These are phyloP conservation scores for Sporothrix phasma DNA, from an alignment of 2,329 filamentous ascomycete genomes.

Conservation along the genomic window DNA sequence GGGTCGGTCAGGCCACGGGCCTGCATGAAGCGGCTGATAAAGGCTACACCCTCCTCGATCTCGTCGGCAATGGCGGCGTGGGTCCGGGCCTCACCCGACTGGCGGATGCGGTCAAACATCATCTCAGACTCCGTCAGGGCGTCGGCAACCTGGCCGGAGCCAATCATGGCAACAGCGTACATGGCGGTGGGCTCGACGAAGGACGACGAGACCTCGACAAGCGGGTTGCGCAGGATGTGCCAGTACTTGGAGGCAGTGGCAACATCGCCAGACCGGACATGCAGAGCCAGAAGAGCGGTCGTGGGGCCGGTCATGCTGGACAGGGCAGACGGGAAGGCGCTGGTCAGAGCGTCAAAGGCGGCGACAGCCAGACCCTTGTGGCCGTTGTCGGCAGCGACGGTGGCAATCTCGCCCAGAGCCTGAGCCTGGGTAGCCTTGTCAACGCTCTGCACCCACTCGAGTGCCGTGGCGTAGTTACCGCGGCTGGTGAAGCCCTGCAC, in stretches of 20 bases:
- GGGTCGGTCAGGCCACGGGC: constrained; percentile 45
- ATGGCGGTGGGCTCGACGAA: constrained; percentile 84
- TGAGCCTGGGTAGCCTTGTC: constrained; percentile 47
- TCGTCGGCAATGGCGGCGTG: constrained; percentile 58
- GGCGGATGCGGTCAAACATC: constrained; percentile 79
- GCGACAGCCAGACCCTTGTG: constrained; percentile 57
- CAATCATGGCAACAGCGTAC: constrained; percentile 81
- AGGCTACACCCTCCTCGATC: constrained; percentile 77
- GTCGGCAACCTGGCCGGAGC: constrained; percentile 73
- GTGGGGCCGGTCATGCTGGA: constrained; percentile 12
- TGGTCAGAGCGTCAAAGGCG: constrained; percentile 51
- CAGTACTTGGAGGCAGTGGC: constrained; percentile 70
- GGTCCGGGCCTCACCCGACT: constrained; percentile 34
- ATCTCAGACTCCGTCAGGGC: constrained; percentile 68
- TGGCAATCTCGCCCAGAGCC: constrained; percentile 64
- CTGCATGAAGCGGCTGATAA: constrained; percentile 51
- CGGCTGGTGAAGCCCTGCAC: constrained; percentile 66
- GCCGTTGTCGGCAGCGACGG: constrained; percentile 69
- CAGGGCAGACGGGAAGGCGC: constrained; percentile 53
- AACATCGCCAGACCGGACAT: constrained; percentile 73
- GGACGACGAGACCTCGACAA: constrained; percentile 47
- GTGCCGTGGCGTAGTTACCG: constrained; percentile 61
- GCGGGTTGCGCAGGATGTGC: constrained; percentile 57
- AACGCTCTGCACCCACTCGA: constrained; percentile 60
- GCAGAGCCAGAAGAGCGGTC: constrained; percentile 69